Conservation (phyloP, 345 rosid genomes). For the Eutrema japonicum region DNA sequence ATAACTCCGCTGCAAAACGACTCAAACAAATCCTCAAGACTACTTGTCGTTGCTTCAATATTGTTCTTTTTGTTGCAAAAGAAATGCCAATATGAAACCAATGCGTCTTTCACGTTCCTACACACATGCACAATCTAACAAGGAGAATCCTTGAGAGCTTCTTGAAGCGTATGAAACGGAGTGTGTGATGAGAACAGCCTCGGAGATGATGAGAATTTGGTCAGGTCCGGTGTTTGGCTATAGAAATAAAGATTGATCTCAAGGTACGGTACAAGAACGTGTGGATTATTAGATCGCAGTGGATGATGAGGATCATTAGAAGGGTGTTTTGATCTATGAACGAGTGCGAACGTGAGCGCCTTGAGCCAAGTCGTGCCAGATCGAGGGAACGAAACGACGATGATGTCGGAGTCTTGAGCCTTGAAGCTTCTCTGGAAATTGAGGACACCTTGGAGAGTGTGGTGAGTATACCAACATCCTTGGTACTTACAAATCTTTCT, state of each 20-base stretch:
- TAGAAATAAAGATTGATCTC: slow-evolving; percentile 29
- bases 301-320: slow-evolving; percentile 42
- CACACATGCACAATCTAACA: slow-evolving; percentile 59
- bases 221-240: slow-evolving; percentile 36
- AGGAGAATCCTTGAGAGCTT: slow-evolving; percentile 37
- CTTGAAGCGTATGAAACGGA: slow-evolving; percentile 46
- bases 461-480: slow-evolving; percentile 38
- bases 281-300: slow-evolving; percentile 49
- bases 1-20: slow-evolving; percentile 49
- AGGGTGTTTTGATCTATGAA: slow-evolving; percentile 35
- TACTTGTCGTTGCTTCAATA: not conserved
- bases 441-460: slow-evolving; percentile 44
- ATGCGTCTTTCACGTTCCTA: slow-evolving; percentile 30
- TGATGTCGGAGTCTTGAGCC: slow-evolving; percentile 46
- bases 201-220: slow-evolving; percentile 40
- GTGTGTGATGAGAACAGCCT: slow-evolving; percentile 56
- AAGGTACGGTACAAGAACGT: slow-evolving; percentile 50
- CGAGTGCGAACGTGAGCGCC: slow-evolving; percentile 48
- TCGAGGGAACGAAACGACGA: slow-evolving; percentile 54
- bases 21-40: slow-evolving; percentile 46
- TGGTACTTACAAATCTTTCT: slow-evolving; percentile 47
- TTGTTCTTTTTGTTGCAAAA: too few relatives aligned
- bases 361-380: slow-evolving; percentile 64
- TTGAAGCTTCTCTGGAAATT: slow-evolving; percentile 49
- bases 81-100: not conserved